phyloP scores from a whole-genome alignment of 768 basidiomycete genomes.

The Phanerochaete sordida region DNA sequence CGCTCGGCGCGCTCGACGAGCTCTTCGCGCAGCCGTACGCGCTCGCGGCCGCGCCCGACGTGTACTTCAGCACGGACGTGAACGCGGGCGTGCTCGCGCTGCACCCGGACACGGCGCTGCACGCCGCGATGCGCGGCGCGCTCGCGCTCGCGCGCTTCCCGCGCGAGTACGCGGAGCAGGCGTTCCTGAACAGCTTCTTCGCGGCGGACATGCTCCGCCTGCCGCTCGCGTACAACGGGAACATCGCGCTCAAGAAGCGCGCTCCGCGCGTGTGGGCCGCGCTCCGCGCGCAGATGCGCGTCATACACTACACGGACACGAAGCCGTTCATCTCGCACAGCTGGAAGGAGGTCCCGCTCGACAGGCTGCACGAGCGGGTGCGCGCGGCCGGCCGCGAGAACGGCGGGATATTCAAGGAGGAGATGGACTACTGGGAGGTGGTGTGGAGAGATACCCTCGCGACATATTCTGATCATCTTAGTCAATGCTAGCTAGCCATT shows the following conservation, averaged over 20 bases:
- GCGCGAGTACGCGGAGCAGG: conserved; percentile 34
- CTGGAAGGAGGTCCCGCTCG: not conserved
- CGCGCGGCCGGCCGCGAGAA: not conserved
- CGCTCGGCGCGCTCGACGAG: conserved; percentile 39
- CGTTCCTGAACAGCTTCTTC: conserved; percentile 40
- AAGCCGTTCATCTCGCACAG: conserved; percentile 20
- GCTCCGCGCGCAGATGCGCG: conserved; percentile 28
- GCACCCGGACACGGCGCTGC: conserved; percentile 25
- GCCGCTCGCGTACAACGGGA: conserved; percentile 40
- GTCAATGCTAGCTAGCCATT: too few relatives aligned
- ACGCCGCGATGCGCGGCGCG: conserved; percentile 27
- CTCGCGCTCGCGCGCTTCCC: conserved; percentile 30
- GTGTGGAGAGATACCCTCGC: too few relatives aligned
- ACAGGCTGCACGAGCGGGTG: not conserved
- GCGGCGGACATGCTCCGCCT: conserved; percentile 31
- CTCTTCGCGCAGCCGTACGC: conserved; percentile 39
- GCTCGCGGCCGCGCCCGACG: conserved; percentile 40
- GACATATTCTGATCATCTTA: too few relatives aligned
- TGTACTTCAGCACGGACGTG: conserved; percentile 35
- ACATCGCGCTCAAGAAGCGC: conserved; percentile 35
- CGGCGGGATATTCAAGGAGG: not conserved
- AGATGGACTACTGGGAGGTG: not conserved
- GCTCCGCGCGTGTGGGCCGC: conserved; percentile 31
- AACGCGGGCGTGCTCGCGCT: conserved; percentile 39
- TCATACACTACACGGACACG: conserved; percentile 37